Conservation (phyloP, 352 stramenopile genomes). For the Globisporangium echinulatum region DNA sequence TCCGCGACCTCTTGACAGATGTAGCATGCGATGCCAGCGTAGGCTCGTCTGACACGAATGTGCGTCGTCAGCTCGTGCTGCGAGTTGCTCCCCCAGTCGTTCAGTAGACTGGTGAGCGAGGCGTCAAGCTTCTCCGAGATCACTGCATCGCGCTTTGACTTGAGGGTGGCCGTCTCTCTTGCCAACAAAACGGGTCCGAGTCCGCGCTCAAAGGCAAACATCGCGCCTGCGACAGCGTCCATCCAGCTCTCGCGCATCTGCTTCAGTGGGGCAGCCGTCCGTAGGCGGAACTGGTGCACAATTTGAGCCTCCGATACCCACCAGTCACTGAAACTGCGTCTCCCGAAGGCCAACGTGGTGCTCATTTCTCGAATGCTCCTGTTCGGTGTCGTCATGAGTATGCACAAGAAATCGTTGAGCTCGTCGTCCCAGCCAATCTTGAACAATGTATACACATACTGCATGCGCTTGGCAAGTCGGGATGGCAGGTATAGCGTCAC, state of each 20-base stretch:
- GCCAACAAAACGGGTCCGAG: not conserved
- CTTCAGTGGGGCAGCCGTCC: constrained; percentile 9
- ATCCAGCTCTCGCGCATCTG: constrained; percentile 18
- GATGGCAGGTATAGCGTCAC: constrained; percentile 4
- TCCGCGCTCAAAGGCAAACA: not conserved
- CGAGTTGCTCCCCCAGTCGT: not conserved
- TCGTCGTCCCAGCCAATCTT: not conserved
- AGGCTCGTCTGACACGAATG: not conserved
- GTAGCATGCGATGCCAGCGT: not conserved
- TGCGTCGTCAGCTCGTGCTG: not conserved
- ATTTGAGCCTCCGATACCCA: no score
- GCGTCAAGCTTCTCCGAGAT: not conserved
- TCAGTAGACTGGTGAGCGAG: constrained; percentile 1
- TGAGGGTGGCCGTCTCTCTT: not conserved
- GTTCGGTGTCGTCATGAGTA: constrained; percentile 1
- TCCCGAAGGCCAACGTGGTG: no score
- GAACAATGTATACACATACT: constrained; percentile 2
- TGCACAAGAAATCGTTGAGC: not conserved
- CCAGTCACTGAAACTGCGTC: no score
- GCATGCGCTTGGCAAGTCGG: constrained; percentile 1
- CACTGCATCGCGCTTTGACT: not conserved
- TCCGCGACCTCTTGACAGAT: not conserved
- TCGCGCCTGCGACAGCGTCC: not conserved
- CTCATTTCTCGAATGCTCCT: not conserved
- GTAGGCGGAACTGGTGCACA: no score